Evolutionary conservation across 2,329 filamentous ascomycete species (phyloP), one percentile per base, ranked within the genome.

Genomic region (Xylariales sp.): DNA sequence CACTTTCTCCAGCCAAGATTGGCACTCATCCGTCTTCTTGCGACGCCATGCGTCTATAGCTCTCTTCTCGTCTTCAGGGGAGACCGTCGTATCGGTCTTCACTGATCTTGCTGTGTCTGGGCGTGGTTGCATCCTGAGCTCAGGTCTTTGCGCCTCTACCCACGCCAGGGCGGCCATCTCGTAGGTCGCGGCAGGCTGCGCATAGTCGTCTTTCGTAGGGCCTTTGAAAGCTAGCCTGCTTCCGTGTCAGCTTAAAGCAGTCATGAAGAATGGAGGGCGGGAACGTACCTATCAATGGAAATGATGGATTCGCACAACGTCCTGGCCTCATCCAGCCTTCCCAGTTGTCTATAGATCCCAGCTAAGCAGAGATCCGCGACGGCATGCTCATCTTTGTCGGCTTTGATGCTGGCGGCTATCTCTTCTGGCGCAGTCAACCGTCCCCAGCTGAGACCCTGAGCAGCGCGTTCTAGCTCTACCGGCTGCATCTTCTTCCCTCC

Each of bases 141-240:
- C 53, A 1, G 68, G 61, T 21, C 64, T 58, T 51, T 67, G 73
- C 39, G 70, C 73, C 54, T 91, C 84, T 43, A 76, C 73, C 90
- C 91, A 98, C 1, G 83, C 69, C 41, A 87, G 79, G 6, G 86
- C 88, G 0, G 82, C 89, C 69, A 93, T 79, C 64, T 98, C 93
- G 62, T 96, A 96, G 50, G 88, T 74, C 1, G 86, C 88, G 1
- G 82, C 79, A 0, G 91, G 87, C 5, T 76, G 69, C 8, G 80
- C 71, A 68, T 86, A 90, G 53, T 85, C 82, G 44, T 90, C 85
- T 43, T 73, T 80, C 2, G 75, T 69, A 0, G 68, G 53, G 2
- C 82, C 82, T 48, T 76, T 82, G 59, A 82, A 80, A 10, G 62
- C 54, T 1, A 61, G 50, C 35, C 78, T 80, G 37, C 18, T 31